Evolutionary conservation across 768 basidiomycete species (phyloP), one percentile per base, ranked within the genome.

Genomic region (Lactarius hengduanensis): DNA sequence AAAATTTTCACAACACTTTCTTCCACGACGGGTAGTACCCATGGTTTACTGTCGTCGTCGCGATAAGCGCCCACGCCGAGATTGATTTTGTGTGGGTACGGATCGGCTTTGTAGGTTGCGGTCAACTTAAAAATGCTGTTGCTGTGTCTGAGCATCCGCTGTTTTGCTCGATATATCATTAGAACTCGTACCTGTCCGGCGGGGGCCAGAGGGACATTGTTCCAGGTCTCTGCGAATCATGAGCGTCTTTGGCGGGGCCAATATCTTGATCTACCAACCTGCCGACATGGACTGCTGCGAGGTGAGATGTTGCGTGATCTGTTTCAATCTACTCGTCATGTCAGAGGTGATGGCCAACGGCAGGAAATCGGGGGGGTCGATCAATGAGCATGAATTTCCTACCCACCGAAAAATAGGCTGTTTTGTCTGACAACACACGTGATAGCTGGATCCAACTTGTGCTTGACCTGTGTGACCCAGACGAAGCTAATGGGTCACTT

Each of bases 51-150:
- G 72, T 91, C 76, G 72, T 94, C 84, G 73, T 96, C 95, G 71
- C 94, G 84, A 76, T 97, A 97, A 9, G 94, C 95, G 55, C 94
- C 95, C 55, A 95, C 94, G 45, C 94, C 94, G 28, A 97, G 82
- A 76, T 96, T 96, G 77, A 96, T 82, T 81, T 97, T 97, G 68
- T 88, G 77, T 16, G 84, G 81, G 75, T 81, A 84, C 2, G 83
- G 73, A 75, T 97, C 92, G 34, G 84, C 85, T 76, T 95, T 94
- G 86, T 88, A 96, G 2, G 92, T 87, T 22, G 92, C 90, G 0
- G 93, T 94, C 69, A 97, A 83, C 79, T 92, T 87, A 85, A 94
- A 94, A 74, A 94, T 94, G 78, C 92, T 94, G 71, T 53, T 53
- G 15, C 18, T 15, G 15, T 9, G 53, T 70, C 64, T 68, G 63